phyloP scores from a whole-genome alignment of 768 basidiomycete genomes.

The Multifurca ochricompacta region DNA sequence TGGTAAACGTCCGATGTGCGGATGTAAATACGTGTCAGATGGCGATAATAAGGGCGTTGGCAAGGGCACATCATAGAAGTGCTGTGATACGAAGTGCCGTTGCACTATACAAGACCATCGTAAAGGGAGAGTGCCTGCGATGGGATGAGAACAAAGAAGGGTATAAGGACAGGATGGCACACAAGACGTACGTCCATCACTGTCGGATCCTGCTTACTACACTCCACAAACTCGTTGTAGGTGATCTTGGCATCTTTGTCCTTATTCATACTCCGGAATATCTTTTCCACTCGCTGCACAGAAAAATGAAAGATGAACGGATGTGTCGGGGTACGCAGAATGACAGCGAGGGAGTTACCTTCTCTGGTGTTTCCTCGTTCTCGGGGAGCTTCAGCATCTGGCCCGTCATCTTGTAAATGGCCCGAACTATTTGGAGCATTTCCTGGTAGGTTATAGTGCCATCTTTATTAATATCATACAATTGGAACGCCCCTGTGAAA shows the following conservation, averaged over 20 bases:
- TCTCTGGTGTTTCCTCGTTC: slow-evolving; percentile 99
- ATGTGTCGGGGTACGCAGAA: neutral
- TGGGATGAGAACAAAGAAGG: slow-evolving; percentile 13
- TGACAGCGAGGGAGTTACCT: slow-evolving; percentile 62
- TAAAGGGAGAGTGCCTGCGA: slow-evolving; percentile 85
- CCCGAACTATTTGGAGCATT: slow-evolving; percentile 96
- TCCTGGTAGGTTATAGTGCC: slow-evolving; percentile 97
- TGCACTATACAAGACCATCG: slow-evolving; percentile 73
- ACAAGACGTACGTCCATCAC: slow-evolving; percentile 77
- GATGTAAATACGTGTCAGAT: slow-evolving; percentile 3
- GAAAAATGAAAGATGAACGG: slow-evolving; percentile 19
- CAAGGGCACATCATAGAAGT: neutral
- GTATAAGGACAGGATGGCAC: neutral
- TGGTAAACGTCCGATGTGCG: neutral
- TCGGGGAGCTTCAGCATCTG: slow-evolving; percentile 98
- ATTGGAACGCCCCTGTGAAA: slow-evolving; percentile 90
- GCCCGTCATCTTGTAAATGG: slow-evolving; percentile 99
- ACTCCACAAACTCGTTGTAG: slow-evolving; percentile 96
- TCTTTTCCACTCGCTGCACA: slow-evolving; percentile 91
- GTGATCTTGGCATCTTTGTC: slow-evolving; percentile 91
- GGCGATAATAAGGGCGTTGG: neutral
- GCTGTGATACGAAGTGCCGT: neutral
- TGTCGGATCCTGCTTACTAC: slow-evolving; percentile 97
- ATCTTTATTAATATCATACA: slow-evolving; percentile 98
- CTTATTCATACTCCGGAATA: slow-evolving; percentile 95